Evolutionary conservation across 169 alveolate genomes (phyloP), one percentile per base, ranked within the genome.

Genomic region (Theileria orientalis): DNA sequence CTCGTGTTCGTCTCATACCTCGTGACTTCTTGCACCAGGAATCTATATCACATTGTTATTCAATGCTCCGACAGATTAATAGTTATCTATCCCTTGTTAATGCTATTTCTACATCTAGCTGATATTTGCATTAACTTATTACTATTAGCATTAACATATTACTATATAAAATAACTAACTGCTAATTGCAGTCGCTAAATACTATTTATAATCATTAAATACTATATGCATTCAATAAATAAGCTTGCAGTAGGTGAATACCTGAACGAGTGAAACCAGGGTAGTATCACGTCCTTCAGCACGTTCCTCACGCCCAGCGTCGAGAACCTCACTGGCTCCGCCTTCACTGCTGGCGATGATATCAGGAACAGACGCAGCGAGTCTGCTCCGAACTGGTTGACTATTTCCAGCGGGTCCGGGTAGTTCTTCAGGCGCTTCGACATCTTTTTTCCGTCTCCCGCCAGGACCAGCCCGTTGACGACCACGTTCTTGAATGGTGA

Each of bases 371-470:
- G 90, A 32, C 99, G 90, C 60, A 97, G 87, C 66, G 98, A 95
- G 78, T 96, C 99, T 1, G 99, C 99, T 0, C 99, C 99, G 59
- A 91, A 91, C 29, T 78, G 80, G 76, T 94, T 76, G 35, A 95
- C 88, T 16, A 97, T 85, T 41, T 87, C 92, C 73, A 91, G 75
- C 0, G 99, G 99, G 79, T 95, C 99, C 2, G 99, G 98, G 86
- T 94, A 97, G 89, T 98, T 98, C 87, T 94, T 93, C 76, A 96
- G 94, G 16, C 98, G 87, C 90, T 98, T 98, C 56, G 99, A 95
- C 99, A 97, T 96, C 91, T 98, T 98, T 73, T 94, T 90, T 49
- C 99, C 99, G 71, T 97, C 98, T 8, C 95, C 95, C 1, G 98
- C 98, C 30, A 96, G 83, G 16, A 96, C 98, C 44, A 97, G 90